phyloP scores from a whole-genome alignment of 73 alveolate genomes.

The Paramecium octaurelia region DNA sequence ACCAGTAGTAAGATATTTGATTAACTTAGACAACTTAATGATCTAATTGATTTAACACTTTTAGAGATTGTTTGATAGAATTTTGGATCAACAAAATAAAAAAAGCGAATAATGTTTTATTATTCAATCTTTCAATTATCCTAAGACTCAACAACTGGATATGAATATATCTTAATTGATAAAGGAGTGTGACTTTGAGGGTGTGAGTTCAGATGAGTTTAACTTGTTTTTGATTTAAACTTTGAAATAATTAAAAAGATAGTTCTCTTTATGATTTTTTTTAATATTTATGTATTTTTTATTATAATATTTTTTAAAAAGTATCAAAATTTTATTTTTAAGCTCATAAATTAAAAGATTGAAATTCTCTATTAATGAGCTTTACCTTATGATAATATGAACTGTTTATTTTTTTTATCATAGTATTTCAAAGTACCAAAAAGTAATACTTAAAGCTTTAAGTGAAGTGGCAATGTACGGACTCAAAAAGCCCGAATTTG shows the following conservation, averaged over 20 bases:
- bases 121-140: not conserved
- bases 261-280: not conserved
- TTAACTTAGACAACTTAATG: not conserved
- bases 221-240: not conserved
- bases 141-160: not conserved
- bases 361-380: not conserved
- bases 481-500: not conserved
- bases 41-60: not conserved
- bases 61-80: not conserved
- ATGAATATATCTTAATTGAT: not conserved
- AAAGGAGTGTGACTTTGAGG: not conserved
- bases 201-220: not conserved
- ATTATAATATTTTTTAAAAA: not conserved
- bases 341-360: not conserved
- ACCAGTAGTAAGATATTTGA: not conserved
- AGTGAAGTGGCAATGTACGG: not conserved
- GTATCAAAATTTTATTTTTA: not conserved
- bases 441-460: not conserved
- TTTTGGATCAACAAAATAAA: not conserved
- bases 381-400: not conserved
- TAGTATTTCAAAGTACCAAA: not conserved
- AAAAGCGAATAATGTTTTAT: not conserved
- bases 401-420: not conserved
- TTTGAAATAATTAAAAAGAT: not conserved
- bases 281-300: not conserved